Evolutionary conservation across 148 eudicot species (phyloP).

Genomic region (Tetragonia tetragonoides): DNA sequence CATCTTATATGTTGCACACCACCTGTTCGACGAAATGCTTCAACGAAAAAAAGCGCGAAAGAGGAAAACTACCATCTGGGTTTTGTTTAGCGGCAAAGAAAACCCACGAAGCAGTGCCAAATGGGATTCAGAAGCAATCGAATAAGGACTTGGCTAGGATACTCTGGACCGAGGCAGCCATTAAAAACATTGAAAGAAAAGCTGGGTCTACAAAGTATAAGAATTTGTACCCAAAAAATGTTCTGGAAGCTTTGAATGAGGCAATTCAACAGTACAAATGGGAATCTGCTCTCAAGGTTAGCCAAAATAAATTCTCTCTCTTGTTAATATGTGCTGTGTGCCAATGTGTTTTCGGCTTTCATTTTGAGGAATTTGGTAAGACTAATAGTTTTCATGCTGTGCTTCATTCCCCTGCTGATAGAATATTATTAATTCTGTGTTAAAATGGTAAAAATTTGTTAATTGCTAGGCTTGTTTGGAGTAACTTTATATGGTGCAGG

Average conservation of each 20-base stretch:
- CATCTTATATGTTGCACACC: constrained; percentile 28
- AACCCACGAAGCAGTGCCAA: constrained; percentile 11
- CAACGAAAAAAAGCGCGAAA: constrained; percentile 15
- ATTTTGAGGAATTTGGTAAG: no score
- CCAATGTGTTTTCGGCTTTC: no score
- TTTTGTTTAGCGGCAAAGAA: constrained; percentile 37
- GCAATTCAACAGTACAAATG: constrained; percentile 51
- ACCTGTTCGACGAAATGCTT: constrained; percentile 47
- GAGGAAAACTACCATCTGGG: constrained; percentile 12
- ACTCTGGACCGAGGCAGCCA: constrained; percentile 72
- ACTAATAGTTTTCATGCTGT: no score
- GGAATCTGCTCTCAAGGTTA: constrained; percentile 84
- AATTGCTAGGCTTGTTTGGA: no score
- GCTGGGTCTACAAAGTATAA: constrained; percentile 56
- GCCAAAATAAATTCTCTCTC: not conserved
- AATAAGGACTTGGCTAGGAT: constrained; percentile 62
- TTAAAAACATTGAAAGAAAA: constrained; percentile 58
- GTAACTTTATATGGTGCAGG: no score
- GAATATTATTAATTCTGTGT: no score
- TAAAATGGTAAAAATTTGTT: no score
- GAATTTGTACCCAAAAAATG: constrained; percentile 69
- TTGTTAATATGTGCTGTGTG: not conserved
- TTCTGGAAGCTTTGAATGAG: constrained; percentile 69
- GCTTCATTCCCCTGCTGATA: no score
- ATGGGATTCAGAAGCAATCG: constrained; percentile 39